Percentiles rank a stretch among this genome's conserved stretches.
Conservation (phyloP, 305 asterid genomes). For the Ajuga reptans region DNA sequence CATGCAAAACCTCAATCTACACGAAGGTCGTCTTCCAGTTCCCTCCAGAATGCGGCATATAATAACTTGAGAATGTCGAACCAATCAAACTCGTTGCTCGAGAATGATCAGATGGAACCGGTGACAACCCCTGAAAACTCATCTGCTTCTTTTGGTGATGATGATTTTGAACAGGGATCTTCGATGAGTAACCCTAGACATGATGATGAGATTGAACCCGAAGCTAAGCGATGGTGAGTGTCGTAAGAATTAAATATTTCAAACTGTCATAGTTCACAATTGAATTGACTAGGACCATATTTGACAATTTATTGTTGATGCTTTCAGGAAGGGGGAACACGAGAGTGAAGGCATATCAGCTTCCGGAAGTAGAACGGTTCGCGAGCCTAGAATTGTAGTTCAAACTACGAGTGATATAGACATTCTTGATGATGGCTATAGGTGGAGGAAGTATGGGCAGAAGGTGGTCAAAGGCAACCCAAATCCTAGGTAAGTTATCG, state of each 20-base stretch:
- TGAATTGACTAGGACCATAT: neutral
- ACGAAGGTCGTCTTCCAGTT: constrained; percentile 39
- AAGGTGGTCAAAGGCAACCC: constrained; percentile 58
- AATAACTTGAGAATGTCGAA: constrained; percentile 26
- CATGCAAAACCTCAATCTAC: constrained; percentile 44
- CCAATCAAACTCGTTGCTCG: constrained; percentile 29
- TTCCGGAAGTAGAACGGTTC: constrained; percentile 53
- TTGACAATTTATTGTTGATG: constrained; percentile 2
- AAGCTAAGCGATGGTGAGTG: constrained; percentile 68
- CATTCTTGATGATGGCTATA: constrained; percentile 54
- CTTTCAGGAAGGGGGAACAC: constrained; percentile 57
- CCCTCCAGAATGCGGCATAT: constrained; percentile 32
- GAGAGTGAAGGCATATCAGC: constrained; percentile 55
- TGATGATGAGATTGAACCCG: constrained; percentile 63
- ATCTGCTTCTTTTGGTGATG: constrained; percentile 68
- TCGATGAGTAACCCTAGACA: constrained; percentile 51
- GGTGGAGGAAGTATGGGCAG: constrained; percentile 67
- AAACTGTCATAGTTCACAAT: neutral
- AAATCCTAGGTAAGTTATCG: constrained; percentile 46
- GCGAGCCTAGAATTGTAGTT: constrained; percentile 57
- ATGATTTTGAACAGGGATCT: constrained; percentile 69
- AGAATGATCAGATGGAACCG: constrained; percentile 32
- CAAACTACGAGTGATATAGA: constrained; percentile 60
- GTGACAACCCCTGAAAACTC: constrained; percentile 50
- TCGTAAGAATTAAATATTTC: neutral